phyloP scores from a whole-genome alignment of 345 rosid genomes.

The Barbarea vulgaris region DNA sequence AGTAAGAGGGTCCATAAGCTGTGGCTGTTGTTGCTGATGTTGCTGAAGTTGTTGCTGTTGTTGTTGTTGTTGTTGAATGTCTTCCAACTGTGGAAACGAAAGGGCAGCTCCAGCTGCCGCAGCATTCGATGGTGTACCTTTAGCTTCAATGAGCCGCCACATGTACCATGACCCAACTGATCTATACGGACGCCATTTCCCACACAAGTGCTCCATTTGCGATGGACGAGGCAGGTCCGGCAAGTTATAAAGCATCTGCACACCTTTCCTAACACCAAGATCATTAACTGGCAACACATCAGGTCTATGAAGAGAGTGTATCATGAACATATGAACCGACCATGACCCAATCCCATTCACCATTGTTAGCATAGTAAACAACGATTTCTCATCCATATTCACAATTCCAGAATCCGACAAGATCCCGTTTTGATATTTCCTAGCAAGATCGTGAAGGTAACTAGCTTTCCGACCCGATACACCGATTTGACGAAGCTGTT shows the following conservation, averaged over 20 bases:
- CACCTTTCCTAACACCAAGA: conserved; percentile 86
- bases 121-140: conserved; percentile 67
- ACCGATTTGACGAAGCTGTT: conserved; percentile 87
- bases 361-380: conserved; percentile 96
- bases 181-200: conserved; percentile 97
- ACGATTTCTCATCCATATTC: conserved; percentile 92
- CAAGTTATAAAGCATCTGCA: conserved; percentile 73
- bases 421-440: conserved; percentile 88
- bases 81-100: conserved; percentile 60
- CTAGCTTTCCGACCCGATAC: conserved; percentile 92
- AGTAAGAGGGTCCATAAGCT: conserved; percentile 82
- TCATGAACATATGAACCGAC: conserved; percentile 99
- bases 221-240: conserved; percentile 92
- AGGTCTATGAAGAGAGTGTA: conserved; percentile 91
- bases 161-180: conserved; percentile 94
- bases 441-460: conserved; percentile 88
- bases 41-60: conserved; percentile 44
- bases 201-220: conserved; percentile 86
- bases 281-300: conserved; percentile 95
- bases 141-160: conserved; percentile 82
- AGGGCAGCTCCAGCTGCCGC: conserved; percentile 52
- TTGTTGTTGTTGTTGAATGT: conserved; percentile 44
- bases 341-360: conserved; percentile 98
- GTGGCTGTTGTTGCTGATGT: conserved; percentile 57
- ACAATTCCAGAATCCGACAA: conserved; percentile 79